Percentiles rank a stretch among this genome's conserved stretches.
Conservation (phyloP, 2,329 filamentous ascomycete species). For the Trichothecium sympodiale region DNA sequence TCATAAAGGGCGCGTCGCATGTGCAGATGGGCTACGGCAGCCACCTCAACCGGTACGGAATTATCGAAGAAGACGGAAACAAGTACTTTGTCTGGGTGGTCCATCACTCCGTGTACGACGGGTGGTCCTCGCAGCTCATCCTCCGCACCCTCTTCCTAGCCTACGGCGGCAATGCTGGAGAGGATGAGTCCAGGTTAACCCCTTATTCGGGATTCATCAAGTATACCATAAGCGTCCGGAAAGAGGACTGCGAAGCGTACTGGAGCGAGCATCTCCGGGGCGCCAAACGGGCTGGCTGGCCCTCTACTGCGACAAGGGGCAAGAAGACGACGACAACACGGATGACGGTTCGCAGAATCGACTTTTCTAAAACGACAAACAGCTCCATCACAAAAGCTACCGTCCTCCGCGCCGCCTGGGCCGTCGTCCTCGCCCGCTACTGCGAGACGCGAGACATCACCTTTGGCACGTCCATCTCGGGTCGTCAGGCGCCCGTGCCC, state of each 20-base stretch:
- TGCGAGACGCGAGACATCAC: conserved; percentile 8
- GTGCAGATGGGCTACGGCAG: conserved; percentile 3
- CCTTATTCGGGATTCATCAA: conserved; percentile 6
- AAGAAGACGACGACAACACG: neutral
- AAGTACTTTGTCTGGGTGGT: conserved; percentile 12
- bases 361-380: conserved; percentile 7
- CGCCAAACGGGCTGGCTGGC: neutral
- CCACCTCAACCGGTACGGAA: conserved; percentile 2
- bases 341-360: neutral
- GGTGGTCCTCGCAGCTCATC: conserved; percentile 10
- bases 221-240: conserved; percentile 2
- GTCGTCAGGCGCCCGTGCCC: conserved; percentile 11
- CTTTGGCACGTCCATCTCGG: conserved; percentile 14
- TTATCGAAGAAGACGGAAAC: conserved; percentile 10
- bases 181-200: neutral
- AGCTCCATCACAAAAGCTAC: conserved; percentile 9
- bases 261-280: conserved; percentile 7
- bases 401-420: conserved; percentile 11
- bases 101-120: conserved; percentile 17
- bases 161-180: neutral
- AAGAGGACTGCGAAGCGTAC: conserved; percentile 1
- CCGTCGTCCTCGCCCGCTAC: conserved; percentile 10
- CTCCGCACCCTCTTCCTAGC: conserved; percentile 1
- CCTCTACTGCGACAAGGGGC: neutral
- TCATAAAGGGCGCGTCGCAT: no score